Evolutionary conservation across 106 monocot genomes (phyloP).

Genomic region (Ottelia alismoides): DNA sequence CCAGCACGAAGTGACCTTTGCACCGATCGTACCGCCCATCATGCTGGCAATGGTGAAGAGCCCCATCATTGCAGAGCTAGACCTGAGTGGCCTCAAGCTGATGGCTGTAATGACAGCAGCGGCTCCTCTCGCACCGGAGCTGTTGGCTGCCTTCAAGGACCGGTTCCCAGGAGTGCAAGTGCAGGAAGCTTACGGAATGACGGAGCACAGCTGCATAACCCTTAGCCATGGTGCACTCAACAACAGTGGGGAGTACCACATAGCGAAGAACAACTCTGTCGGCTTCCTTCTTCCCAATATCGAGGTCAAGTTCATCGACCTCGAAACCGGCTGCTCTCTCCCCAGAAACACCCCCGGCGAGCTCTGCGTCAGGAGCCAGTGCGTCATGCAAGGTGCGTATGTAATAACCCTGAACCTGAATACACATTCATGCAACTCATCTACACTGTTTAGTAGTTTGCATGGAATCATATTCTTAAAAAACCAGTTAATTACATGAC

Average conservation of each 20-base stretch:
- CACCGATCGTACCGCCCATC: constrained; percentile 91
- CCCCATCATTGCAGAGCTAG: constrained; percentile 41
- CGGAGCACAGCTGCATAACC: constrained; percentile 97
- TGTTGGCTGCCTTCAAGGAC: constrained; percentile 54
- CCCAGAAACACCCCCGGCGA: constrained; percentile 58
- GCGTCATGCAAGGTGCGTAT: constrained; percentile 69
- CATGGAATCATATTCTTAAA: too few relatives aligned
- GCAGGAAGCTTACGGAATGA: constrained; percentile 91
- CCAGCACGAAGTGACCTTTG: constrained; percentile 60
- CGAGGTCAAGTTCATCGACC: constrained; percentile 82
- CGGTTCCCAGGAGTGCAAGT: constrained; percentile 65
- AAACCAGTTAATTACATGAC: too few relatives aligned
- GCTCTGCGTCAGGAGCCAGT: constrained; percentile 77
- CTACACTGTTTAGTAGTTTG: too few relatives aligned
- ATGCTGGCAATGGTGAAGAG: constrained; percentile 95
- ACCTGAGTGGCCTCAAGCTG: constrained; percentile 46
- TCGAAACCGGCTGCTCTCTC: constrained; percentile 49
- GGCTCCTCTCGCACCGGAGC: constrained; percentile 76
- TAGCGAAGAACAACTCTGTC: constrained; percentile 77
- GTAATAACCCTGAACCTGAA: too few relatives aligned
- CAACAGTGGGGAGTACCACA: constrained; percentile 14
- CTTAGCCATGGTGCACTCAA: constrained; percentile 63
- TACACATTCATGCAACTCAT: too few relatives aligned
- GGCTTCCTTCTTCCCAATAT: constrained; percentile 86
- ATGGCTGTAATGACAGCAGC: constrained; percentile 81